Percentiles rank a stretch among this genome's conserved stretches.
phyloP scores from a whole-genome alignment of 305 asterid genomes.

The Euphrasia arctica region DNA sequence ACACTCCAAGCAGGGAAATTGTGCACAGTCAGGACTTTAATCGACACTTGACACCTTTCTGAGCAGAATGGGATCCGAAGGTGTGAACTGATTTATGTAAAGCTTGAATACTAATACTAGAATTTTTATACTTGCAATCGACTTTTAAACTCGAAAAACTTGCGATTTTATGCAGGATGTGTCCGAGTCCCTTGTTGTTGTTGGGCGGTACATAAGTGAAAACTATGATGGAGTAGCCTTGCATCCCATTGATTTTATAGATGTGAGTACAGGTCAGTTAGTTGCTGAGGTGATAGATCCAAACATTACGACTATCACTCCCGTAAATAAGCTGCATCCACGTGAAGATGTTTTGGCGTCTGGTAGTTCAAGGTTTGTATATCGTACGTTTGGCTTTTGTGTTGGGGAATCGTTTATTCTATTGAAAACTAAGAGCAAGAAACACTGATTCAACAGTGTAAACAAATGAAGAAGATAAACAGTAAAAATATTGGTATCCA shows the following conservation, averaged over 20 bases:
- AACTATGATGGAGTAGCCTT: slow-evolving; percentile 84
- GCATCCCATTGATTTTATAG: slow-evolving; percentile 94
- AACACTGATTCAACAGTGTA: too few species aligned
- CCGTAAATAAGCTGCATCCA: slow-evolving; percentile 95
- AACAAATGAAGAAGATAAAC: too few species aligned
- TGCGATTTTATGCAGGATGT: slow-evolving; percentile 53
- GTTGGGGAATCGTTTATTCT: neutral
- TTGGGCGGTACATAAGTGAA: slow-evolving; percentile 98
- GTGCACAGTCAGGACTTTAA: slow-evolving; percentile 98
- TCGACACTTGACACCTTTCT: slow-evolving; percentile 88
- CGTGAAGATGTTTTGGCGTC: slow-evolving; percentile 90
- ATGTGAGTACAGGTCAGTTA: slow-evolving; percentile 79
- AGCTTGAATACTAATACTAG: slow-evolving; percentile 13
- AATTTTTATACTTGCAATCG: neutral
- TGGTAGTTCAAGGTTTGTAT: slow-evolving; percentile 86
- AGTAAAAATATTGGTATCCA: too few species aligned
- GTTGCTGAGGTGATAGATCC: slow-evolving; percentile 95
- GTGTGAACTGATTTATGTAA: slow-evolving; percentile 31
- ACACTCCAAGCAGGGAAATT: slow-evolving; percentile 88
- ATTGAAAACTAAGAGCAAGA: too few species aligned
- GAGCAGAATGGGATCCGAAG: slow-evolving; percentile 99
- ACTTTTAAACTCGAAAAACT: neutral
- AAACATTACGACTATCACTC: slow-evolving; percentile 84
- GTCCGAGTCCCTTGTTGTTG: slow-evolving; percentile 80
- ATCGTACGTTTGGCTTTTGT: neutral